phyloP scores from a whole-genome alignment of 108 stramenopile genomes.

The Schizochytrium sp. region DNA sequence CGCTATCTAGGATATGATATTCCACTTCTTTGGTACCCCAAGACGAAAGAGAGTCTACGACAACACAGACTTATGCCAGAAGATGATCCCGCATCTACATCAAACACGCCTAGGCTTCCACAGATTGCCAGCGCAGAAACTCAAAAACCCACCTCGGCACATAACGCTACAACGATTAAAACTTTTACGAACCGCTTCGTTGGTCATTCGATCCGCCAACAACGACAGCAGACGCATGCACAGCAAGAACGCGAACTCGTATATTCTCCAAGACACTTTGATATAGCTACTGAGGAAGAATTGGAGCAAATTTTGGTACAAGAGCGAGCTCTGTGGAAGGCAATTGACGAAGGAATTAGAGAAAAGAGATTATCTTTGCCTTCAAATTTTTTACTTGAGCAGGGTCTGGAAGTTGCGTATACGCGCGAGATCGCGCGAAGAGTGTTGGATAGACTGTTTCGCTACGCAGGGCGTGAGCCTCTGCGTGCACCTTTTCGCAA shows the following conservation, averaged over 20 bases:
- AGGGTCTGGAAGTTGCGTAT: slow-evolving; percentile 54
- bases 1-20: slow-evolving; percentile 13
- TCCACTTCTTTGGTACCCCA: slow-evolving; percentile 43
- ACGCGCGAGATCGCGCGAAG: slow-evolving; percentile 40
- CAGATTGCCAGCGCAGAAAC: neutral
- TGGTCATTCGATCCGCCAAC: neutral
- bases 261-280: neutral
- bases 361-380: neutral
- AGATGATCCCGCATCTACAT: neutral
- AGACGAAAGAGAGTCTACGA: neutral
- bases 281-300: neutral
- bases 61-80: neutral
- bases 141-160: neutral
- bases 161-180: neutral
- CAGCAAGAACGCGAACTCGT: neutral
- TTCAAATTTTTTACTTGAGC: slow-evolving; percentile 40
- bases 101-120: too few relatives aligned
- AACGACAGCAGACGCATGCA: neutral
- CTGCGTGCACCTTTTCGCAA: slow-evolving; percentile 49
- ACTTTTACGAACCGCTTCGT: neutral
- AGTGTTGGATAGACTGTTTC: slow-evolving; percentile 24
- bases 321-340: slow-evolving; percentile 10
- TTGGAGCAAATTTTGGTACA: neutral
- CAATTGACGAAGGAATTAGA: neutral
- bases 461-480: slow-evolving; percentile 39